Evolutionary conservation across 768 basidiomycete species (phyloP), one percentile per base, ranked within the genome.

Genomic region (Boletus huronensis): DNA sequence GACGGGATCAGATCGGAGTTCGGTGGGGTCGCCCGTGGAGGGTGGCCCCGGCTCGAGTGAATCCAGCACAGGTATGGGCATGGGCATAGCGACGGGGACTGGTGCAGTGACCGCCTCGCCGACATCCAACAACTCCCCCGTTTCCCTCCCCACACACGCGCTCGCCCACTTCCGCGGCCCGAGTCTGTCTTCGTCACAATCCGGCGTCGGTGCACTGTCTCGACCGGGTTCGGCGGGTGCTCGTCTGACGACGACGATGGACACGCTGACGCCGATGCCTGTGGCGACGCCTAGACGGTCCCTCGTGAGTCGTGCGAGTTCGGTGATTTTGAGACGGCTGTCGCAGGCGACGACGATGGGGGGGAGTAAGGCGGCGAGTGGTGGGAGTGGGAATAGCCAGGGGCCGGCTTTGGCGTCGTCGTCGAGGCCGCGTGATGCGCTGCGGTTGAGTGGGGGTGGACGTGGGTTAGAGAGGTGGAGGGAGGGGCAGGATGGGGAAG

Each of bases 261-360:
- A 38, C 4, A 39, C 39, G 38, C 13, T 13, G 23, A 39, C 32
- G 34, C 36, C 38, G 13, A 5, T 39, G 9, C 36, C 40, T 1
- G 29, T 40, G n/a, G 40, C 5, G 48, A 46, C 47, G 3, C 44
- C 61, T 1, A 42, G 48, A 3, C 32, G 46, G 5, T 70, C 67
- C 47, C 59, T 62, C 43, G 57, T 70, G 32, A 67, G 62, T 6
- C 65, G 61, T 10, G 69, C 67, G 25, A 67, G 69, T 10, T 68
- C 68, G 38, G 54, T 65, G 9, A 52, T 70, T 10, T 35, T 70
- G 19, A 57, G 58, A 16, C 60, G 64, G 44, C 23, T 64, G 42
- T 66, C 67, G 48, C 59, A 57, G 44, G 60, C 66, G 52, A 61
- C 66, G 50, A 61, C 57, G 21, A 46, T 35, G 6, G 48, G 46